Evolutionary conservation across 768 basidiomycete species (phyloP).

Genomic region (Tylopilus vinaceipallidus): DNA sequence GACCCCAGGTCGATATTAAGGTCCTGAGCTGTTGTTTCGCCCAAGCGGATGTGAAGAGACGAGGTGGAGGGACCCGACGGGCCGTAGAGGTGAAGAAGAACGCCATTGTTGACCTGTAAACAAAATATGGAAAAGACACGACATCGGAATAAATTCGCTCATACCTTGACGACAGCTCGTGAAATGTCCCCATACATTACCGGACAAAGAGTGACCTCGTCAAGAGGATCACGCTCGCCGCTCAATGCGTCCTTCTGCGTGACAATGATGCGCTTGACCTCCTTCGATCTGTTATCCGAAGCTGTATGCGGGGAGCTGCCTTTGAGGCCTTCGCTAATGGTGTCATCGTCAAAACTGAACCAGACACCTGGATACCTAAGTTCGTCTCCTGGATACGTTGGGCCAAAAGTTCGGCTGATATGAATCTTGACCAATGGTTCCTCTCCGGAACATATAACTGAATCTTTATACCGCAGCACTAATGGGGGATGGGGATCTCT

Average conservation of each 20-base stretch:
- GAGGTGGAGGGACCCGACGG: constrained; percentile 36
- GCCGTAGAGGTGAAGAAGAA: constrained; percentile 67
- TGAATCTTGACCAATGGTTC: constrained; percentile 61
- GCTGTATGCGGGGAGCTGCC: constrained; percentile 34
- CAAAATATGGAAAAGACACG: neutral
- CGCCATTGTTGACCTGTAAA: constrained; percentile 65
- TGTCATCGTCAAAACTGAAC: constrained; percentile 83
- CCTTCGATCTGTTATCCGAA: constrained; percentile 61
- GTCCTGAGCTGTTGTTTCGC: constrained; percentile 82
- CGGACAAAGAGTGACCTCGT: constrained; percentile 64
- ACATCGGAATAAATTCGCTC: neutral
- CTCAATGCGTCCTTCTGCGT: constrained; percentile 63
- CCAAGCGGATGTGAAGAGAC: constrained; percentile 60
- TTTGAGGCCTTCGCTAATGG: constrained; percentile 53
- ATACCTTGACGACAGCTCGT: constrained; percentile 66
- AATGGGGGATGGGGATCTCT: constrained; percentile 67
- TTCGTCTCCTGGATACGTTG: constrained; percentile 77
- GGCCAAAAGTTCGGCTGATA: constrained; percentile 75
- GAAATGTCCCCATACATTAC: constrained; percentile 72
- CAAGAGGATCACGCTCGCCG: constrained; percentile 63
- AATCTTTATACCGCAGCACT: constrained; percentile 65
- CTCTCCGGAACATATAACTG: constrained; percentile 56
- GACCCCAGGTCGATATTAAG: constrained; percentile 75
- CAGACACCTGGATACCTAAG: constrained; percentile 79
- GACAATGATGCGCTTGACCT: constrained; percentile 74